These are phyloP conservation scores for Dendrobium officinale DNA, from an alignment of 106 monocot genomes.

Conservation along the genomic window DNA sequence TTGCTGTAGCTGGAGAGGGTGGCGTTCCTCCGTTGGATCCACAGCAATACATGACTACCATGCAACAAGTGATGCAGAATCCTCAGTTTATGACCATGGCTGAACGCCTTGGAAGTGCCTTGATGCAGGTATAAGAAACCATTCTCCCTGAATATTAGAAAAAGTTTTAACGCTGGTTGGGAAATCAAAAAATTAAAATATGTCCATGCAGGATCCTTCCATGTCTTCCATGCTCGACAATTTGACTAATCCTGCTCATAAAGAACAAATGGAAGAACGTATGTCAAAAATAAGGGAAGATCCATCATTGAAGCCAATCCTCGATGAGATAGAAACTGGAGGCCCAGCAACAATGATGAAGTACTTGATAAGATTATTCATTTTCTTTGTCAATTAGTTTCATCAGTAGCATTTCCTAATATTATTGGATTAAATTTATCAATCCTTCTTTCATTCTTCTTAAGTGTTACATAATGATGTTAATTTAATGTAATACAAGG, in stretches of 20 bases:
- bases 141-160: not conserved
- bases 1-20: constrained; percentile 36
- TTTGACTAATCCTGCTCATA: constrained; percentile 58
- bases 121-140: constrained; percentile 65
- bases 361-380: constrained; percentile 25
- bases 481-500: not conserved
- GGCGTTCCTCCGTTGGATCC: constrained; percentile 56
- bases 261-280: constrained; percentile 71
- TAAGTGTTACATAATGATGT: not conserved
- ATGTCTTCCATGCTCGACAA: constrained; percentile 81
- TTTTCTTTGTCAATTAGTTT: constrained; percentile 3
- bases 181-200: not conserved
- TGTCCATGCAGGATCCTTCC: constrained; percentile 51
- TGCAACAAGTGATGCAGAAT: constrained; percentile 93
- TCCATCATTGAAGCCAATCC: constrained; percentile 82
- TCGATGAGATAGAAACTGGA: constrained; percentile 91
- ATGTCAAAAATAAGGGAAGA: constrained; percentile 78
- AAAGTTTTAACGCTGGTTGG: not conserved
- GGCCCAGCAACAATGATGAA: constrained; percentile 96
- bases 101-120: constrained; percentile 74
- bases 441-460: not conserved
- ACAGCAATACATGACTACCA: constrained; percentile 66
- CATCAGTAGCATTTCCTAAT: not conserved
- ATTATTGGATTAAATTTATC: not conserved
- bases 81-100: constrained; percentile 93